A percentile compares a stretch with the other conserved stretches of the same genome.
Conservation (phyloP, 495 filamentous ascomycete genomes). For the Apiosordaria backusii region DNA sequence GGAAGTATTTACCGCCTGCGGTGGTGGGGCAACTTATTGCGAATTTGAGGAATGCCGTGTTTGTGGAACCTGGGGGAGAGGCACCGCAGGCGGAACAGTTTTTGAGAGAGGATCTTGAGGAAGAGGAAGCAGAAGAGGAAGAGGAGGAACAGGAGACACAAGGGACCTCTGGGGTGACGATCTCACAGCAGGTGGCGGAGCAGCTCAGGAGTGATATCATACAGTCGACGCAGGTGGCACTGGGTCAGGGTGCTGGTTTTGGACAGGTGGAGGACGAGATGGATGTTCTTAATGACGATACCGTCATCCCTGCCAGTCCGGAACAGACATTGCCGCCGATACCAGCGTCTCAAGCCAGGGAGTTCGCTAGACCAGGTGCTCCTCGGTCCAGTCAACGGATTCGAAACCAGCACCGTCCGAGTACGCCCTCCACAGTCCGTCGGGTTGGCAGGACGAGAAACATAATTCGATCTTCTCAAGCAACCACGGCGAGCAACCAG, state of each 20-base stretch:
- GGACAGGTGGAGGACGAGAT: not conserved
- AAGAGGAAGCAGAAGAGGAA: slow-evolving; percentile 13
- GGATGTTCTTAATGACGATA: slow-evolving; percentile 17
- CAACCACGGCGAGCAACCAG: slow-evolving; percentile 40
- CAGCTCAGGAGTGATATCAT: slow-evolving; percentile 45
- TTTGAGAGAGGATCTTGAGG: slow-evolving; percentile 20
- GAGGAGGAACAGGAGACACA: slow-evolving; percentile 7
- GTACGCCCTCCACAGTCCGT: slow-evolving; percentile 1
- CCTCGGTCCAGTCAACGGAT: slow-evolving; percentile 13
- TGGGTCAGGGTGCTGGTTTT: not conserved
- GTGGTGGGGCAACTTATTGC: slow-evolving; percentile 45
- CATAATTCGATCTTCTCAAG: slow-evolving; percentile 40
- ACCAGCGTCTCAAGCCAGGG: not conserved
- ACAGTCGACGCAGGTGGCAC: slow-evolving; percentile 38
- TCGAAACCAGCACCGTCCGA: slow-evolving; percentile 5
- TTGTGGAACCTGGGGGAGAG: slow-evolving; percentile 22
- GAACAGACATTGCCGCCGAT: not conserved
- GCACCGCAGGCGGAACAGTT: not conserved
- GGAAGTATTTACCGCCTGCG: slow-evolving; percentile 42
- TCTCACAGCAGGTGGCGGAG: slow-evolving; percentile 46
- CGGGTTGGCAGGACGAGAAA: not conserved
- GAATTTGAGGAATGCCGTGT: slow-evolving; percentile 43
- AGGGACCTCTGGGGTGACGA: slow-evolving; percentile 19
- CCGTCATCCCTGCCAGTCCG: slow-evolving; percentile 37
- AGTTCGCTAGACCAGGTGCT: not conserved